Evolutionary conservation across 2,329 filamentous ascomycete genomes (phyloP).

Genomic region (Emmonsia crescens): DNA sequence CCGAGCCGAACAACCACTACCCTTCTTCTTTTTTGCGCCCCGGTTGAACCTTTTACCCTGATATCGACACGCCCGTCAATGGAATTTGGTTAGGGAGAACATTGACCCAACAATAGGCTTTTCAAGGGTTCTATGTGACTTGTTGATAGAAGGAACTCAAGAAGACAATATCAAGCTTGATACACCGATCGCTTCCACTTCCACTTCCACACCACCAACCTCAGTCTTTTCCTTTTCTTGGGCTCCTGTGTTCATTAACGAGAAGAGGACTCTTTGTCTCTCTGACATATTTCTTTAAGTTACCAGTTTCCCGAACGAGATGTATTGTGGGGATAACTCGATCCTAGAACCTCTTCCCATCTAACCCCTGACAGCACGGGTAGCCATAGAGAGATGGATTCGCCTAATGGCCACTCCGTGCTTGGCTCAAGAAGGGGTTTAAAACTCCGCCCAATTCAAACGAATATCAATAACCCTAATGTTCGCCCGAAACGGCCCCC

Average conservation of each 20-base stretch:
- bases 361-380: background rate
- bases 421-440: slow-evolving; percentile 30
- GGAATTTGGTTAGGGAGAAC: background rate
- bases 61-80: background rate
- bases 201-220: background rate
- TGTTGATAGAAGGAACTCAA: background rate
- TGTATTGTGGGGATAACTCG: background rate
- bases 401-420: slow-evolving; percentile 15
- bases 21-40: background rate
- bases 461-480: slow-evolving; percentile 16
- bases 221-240: background rate
- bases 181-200: background rate
- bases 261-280: background rate
- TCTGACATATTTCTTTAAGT: background rate
- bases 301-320: background rate
- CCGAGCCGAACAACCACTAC: background rate
- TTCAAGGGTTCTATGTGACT: background rate
- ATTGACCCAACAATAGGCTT: background rate
- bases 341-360: background rate
- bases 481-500: slow-evolving; percentile 11
- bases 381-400: slow-evolving; percentile 6
- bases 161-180: background rate
- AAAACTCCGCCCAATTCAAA: slow-evolving; percentile 27
- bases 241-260: background rate
- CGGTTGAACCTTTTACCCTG: background rate